Percentiles rank a stretch among this genome's conserved stretches.
phyloP scores from a whole-genome alignment of 306 rosid genomes.

The Casuarina cunninghamiana region DNA sequence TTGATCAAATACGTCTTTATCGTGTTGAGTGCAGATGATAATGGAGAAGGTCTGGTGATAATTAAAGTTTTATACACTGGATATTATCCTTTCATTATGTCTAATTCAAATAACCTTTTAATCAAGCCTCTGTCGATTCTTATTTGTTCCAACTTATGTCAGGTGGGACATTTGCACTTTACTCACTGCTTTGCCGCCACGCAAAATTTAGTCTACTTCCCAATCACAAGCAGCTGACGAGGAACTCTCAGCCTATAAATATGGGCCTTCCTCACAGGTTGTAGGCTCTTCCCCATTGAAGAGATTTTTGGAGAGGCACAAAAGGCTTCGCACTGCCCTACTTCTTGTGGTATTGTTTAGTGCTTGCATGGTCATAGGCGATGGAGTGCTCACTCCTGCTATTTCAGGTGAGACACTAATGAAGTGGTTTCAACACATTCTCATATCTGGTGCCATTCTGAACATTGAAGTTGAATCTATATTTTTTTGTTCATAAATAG shows the following conservation, averaged over 20 bases:
- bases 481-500: background rate
- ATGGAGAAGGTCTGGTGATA: constrained; percentile 65
- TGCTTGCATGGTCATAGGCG: constrained; percentile 91
- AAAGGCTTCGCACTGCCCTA: constrained; percentile 63
- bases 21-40: constrained; percentile 83
- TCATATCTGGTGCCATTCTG: background rate
- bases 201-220: constrained; percentile 85
- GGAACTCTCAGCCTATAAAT: constrained; percentile 74
- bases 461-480: background rate
- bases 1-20: constrained; percentile 71
- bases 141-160: constrained; percentile 28
- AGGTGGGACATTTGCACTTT: constrained; percentile 93
- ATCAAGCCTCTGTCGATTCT: constrained; percentile 17
- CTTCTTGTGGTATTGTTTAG: constrained; percentile 73
- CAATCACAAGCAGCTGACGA: constrained; percentile 93
- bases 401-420: constrained; percentile 62
- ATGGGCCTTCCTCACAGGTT: constrained; percentile 69
- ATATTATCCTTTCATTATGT: background rate
- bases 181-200: constrained; percentile 82
- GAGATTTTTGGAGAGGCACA: constrained; percentile 79
- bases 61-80: background rate
- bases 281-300: constrained; percentile 54
- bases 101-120: background rate
- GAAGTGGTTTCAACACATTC: background rate
- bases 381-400: constrained; percentile 90